Evolutionary conservation across 495 filamentous ascomycete species (phyloP).

Genomic region (Xylaria castorea): DNA sequence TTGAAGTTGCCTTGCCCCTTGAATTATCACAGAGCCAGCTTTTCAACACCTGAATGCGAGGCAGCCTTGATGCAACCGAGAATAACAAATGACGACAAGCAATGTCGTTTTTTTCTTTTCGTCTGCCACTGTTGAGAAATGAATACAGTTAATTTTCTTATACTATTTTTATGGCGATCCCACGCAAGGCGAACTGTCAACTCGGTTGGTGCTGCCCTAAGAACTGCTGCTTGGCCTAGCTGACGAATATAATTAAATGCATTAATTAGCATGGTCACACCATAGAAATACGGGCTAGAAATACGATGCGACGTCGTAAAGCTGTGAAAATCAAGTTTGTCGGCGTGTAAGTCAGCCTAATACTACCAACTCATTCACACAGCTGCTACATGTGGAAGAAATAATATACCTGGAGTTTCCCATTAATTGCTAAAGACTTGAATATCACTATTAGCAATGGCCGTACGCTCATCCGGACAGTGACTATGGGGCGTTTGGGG

Average conservation of each 20-base stretch:
- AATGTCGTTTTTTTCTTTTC: neutral
- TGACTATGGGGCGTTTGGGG: neutral
- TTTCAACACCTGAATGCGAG: neutral
- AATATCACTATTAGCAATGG: neutral
- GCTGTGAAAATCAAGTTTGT: neutral
- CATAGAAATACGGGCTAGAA: neutral
- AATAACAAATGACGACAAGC: neutral
- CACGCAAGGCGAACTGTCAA: neutral
- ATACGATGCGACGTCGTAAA: neutral
- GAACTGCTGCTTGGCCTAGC: neutral
- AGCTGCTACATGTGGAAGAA: neutral
- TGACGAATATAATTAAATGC: neutral
- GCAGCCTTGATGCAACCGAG: neutral
- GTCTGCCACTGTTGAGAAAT: neutral
- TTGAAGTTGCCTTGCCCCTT: constrained; percentile 2
- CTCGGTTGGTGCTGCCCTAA: no score
- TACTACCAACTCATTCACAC: neutral
- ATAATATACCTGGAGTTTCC: neutral
- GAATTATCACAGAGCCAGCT: neutral
- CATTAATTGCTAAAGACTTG: neutral
- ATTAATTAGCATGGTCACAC: neutral
- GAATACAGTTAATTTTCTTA: neutral
- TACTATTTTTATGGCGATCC: neutral
- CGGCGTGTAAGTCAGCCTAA: neutral
- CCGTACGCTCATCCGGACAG: neutral